phyloP scores from a whole-genome alignment of 2,329 filamentous ascomycete species.

The Periglandula ipomoeae region DNA sequence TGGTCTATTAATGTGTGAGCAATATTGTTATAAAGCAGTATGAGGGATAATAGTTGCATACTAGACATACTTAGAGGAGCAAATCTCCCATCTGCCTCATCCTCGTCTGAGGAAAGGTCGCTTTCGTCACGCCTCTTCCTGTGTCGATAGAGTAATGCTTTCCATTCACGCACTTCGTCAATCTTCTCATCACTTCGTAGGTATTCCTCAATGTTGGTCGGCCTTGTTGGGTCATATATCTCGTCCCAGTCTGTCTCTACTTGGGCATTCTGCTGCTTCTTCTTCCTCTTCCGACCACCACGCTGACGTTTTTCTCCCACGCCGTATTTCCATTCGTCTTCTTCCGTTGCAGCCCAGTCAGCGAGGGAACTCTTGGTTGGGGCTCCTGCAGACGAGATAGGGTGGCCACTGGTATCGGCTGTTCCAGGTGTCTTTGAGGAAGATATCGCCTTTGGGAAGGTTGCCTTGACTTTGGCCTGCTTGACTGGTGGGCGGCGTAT shows the following conservation, averaged over 20 bases:
- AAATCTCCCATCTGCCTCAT: constrained; percentile 22
- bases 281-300: constrained; percentile 72
- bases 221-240: constrained; percentile 74
- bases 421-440: constrained; percentile 19
- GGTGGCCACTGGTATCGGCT: not conserved
- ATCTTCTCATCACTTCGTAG: constrained; percentile 76
- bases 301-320: constrained; percentile 58
- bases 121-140: constrained; percentile 36
- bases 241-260: constrained; percentile 78
- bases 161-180: constrained; percentile 76
- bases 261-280: constrained; percentile 48
- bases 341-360: constrained; percentile 68
- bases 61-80: constrained; percentile 24
- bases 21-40: no score
- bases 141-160: constrained; percentile 67
- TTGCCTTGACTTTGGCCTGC: constrained; percentile 49
- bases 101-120: constrained; percentile 32
- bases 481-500: constrained; percentile 65
- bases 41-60: not conserved
- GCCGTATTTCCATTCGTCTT: constrained; percentile 72
- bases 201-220: constrained; percentile 80
- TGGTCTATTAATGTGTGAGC: no score
- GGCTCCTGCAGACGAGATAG: constrained; percentile 17
- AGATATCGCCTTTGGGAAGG: constrained; percentile 39
- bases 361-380: constrained; percentile 58